Evolutionary conservation across 441 rosid species (phyloP).

Genomic region (Omphalea diandra): DNA sequence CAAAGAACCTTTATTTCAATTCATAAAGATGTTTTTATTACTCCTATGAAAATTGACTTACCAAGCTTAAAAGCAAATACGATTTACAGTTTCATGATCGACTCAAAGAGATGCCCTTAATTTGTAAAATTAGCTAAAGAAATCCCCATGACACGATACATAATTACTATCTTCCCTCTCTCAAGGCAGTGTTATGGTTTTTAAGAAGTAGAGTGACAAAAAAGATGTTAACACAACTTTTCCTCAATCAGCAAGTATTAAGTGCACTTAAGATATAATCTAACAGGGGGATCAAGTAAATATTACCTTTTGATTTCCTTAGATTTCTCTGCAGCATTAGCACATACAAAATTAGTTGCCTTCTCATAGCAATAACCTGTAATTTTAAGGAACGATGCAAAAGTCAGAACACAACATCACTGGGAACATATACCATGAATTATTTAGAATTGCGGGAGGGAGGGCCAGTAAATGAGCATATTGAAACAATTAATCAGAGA

Average conservation of each 20-base stretch:
- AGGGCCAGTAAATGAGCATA: too few species aligned
- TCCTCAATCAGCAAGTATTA: neutral
- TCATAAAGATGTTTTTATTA: neutral
- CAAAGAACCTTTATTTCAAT: neutral
- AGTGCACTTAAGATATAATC: neutral
- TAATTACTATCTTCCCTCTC: neutral
- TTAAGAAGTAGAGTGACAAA: neutral
- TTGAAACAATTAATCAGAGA: neutral
- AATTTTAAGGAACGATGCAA: neutral
- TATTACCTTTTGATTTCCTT: slow-evolving; percentile 55
- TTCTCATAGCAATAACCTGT: slow-evolving; percentile 44
- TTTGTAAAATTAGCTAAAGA: neutral
- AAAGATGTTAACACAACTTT: neutral
- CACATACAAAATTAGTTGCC: slow-evolving; percentile 31
- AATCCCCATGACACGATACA: neutral
- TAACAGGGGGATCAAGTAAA: slow-evolving; percentile 13
- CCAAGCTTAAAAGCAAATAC: neutral
- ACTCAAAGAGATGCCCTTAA: neutral
- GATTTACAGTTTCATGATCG: neutral
- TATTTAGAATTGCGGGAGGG: too few species aligned
- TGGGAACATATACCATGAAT: neutral
- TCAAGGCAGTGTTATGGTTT: neutral
- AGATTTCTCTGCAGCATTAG: slow-evolving; percentile 32
- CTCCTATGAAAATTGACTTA: neutral
- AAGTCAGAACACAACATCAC: neutral